These are phyloP conservation scores for Calonectria henricotiae DNA, from an alignment of 2,329 filamentous ascomycete genomes.

Conservation along the genomic window DNA sequence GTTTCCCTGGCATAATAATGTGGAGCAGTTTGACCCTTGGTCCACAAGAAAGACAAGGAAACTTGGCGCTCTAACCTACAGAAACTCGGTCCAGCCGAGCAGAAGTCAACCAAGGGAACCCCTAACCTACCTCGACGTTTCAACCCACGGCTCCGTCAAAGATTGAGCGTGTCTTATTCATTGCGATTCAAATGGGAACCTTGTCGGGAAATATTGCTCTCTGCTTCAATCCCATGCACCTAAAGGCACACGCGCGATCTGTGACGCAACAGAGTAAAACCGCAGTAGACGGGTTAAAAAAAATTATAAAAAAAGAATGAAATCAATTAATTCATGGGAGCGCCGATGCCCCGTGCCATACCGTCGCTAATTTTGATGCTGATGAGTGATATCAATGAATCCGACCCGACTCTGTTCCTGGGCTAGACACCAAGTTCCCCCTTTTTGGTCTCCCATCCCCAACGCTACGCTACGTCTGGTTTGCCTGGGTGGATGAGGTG, in stretches of 20 bases:
- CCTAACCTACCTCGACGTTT: constrained; percentile 6
- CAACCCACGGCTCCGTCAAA: background rate
- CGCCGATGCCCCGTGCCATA: constrained; percentile 41
- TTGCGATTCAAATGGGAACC: background rate
- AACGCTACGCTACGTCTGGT: constrained; percentile 14
- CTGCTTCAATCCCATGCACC: background rate
- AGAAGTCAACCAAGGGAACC: constrained; percentile 12
- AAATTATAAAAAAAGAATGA: constrained; percentile 24
- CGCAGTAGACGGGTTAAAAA: background rate
- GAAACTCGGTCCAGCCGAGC: constrained; percentile 22
- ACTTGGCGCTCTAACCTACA: constrained; percentile 27
- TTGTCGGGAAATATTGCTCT: background rate
- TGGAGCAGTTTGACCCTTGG: constrained; percentile 16
- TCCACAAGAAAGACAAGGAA: constrained; percentile 15
- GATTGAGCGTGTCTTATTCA: background rate
- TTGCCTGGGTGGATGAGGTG: constrained; percentile 18
- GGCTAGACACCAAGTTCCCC: constrained; percentile 37
- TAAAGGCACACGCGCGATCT: background rate
- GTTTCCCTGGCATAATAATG: constrained; percentile 10
- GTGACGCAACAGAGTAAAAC: constrained; percentile 14
- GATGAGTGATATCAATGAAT: constrained; percentile 42
- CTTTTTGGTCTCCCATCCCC: constrained; percentile 28
- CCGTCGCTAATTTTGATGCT: constrained; percentile 51
- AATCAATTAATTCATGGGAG: constrained; percentile 51
- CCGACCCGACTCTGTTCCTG: constrained; percentile 38